phyloP scores from a whole-genome alignment of 2,329 filamentous ascomycete genomes.

The Ramichloridium luteum region DNA sequence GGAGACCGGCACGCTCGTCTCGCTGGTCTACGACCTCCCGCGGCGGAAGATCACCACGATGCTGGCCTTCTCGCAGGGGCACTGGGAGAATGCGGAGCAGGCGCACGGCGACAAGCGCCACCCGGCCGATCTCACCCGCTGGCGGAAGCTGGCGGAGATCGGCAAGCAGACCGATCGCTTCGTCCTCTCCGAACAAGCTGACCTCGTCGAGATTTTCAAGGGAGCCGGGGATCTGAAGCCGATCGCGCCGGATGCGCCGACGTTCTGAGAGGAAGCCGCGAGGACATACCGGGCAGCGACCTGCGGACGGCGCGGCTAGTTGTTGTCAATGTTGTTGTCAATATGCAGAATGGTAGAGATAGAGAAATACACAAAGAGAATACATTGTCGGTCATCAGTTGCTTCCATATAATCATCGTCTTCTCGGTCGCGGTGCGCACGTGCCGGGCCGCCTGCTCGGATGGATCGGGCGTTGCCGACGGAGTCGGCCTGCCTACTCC shows the following conservation, averaged over 20 bases:
- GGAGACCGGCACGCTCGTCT: constrained; percentile 47
- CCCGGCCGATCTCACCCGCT: constrained; percentile 38
- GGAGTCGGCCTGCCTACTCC: no score
- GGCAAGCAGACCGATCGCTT: constrained; percentile 40
- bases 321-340: no score
- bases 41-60: constrained; percentile 39
- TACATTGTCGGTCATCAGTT: no score
- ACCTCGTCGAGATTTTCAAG: constrained; percentile 39
- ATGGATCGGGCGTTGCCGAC: no score
- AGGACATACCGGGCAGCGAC: no score
- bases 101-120: constrained; percentile 48
- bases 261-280: no score
- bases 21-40: constrained; percentile 44
- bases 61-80: constrained; percentile 41
- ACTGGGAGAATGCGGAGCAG: constrained; percentile 41
- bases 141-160: constrained; percentile 38
- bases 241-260: constrained; percentile 31
- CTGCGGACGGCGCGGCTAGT: no score
- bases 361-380: no score
- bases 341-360: no score
- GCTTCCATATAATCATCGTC: no score
- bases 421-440: no score
- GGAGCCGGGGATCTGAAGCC: constrained; percentile 37
- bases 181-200: constrained; percentile 43
- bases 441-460: no score